phyloP scores from a whole-genome alignment of 2,329 filamentous ascomycete genomes.

The Colletotrichum orchidophilum region DNA sequence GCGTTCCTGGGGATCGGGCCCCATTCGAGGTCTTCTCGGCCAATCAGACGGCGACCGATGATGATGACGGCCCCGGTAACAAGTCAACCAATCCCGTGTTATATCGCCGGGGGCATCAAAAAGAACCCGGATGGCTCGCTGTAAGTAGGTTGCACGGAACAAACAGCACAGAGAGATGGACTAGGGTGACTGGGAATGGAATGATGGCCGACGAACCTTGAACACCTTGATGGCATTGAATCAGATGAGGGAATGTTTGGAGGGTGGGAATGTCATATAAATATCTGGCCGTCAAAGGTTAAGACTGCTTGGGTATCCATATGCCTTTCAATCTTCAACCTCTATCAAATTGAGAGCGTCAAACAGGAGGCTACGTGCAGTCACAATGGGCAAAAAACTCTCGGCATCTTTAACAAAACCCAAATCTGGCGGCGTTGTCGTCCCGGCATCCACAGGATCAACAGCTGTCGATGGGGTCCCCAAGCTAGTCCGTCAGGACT shows the following conservation, averaged over 20 bases:
- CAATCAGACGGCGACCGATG: conserved; percentile 26
- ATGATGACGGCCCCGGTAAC: conserved; percentile 20
- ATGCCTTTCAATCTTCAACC: neutral
- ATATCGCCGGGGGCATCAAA: neutral
- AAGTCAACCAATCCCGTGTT: conserved; percentile 28
- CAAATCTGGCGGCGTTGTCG: conserved; percentile 2
- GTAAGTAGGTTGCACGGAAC: neutral
- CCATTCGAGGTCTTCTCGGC: neutral
- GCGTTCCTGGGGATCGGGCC: neutral
- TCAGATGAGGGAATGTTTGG: neutral
- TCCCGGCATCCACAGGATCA: neutral
- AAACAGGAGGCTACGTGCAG: neutral
- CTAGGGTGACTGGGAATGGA: neutral
- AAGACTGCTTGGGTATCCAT: neutral
- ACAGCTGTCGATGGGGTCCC: neutral
- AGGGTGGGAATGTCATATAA: neutral
- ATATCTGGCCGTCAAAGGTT: neutral
- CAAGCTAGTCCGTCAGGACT: conserved; percentile 21
- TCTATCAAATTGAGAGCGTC: too few species aligned
- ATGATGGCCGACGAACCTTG: neutral
- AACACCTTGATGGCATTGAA: conserved; percentile 28
- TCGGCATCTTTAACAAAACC: conserved; percentile 18
- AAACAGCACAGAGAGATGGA: neutral
- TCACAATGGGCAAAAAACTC: conserved; percentile 21
- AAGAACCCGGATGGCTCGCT: conserved; percentile 27